Evolutionary conservation across 2,329 filamentous ascomycete genomes (phyloP).

Genomic region (Xylaria arbuscula): DNA sequence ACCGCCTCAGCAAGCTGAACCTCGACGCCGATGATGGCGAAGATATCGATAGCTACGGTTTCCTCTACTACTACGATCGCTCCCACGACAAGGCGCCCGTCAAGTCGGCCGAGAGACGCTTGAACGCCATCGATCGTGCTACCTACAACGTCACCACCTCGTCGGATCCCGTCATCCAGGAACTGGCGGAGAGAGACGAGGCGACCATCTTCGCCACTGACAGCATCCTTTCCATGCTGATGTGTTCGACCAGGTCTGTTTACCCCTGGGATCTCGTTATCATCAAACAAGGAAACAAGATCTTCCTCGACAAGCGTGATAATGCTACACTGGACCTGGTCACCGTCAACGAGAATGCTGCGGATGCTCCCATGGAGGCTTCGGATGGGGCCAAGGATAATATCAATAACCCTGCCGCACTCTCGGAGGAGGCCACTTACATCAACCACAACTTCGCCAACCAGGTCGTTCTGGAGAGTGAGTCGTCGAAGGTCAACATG

Average conservation of each 20-base stretch:
- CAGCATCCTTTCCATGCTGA: conserved; percentile 97
- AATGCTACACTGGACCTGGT: conserved; percentile 96
- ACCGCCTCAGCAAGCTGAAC: conserved; percentile 93
- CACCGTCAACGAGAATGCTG: conserved; percentile 98
- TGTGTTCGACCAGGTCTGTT: conserved; percentile 96
- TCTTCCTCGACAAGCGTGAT: conserved; percentile 98
- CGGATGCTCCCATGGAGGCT: conserved; percentile 90
- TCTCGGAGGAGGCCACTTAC: conserved; percentile 97
- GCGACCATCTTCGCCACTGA: conserved; percentile 97
- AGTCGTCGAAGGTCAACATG: conserved; percentile 83
- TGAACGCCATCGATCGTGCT: conserved; percentile 89
- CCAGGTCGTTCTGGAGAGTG: conserved; percentile 89
- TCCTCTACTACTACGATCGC: conserved; percentile 98
- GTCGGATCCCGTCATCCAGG: conserved; percentile 95
- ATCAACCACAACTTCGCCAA: conserved; percentile 99
- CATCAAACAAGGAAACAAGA: conserved; percentile 90
- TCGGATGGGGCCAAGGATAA: conserved; percentile 92
- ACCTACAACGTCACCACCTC: conserved; percentile 99
- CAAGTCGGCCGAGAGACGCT: conserved; percentile 87
- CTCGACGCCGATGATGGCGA: conserved; percentile 94
- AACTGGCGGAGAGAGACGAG: conserved; percentile 94
- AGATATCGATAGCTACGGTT: conserved; percentile 94
- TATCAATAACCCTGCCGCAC: conserved; percentile 91
- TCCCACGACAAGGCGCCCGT: conserved; percentile 93
- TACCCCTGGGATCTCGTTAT: conserved; percentile 99